Percentiles rank a stretch among this genome's conserved stretches.
Evolutionary conservation across 345 rosid genomes (phyloP).

Genomic region (Camelina neglecta): DNA sequence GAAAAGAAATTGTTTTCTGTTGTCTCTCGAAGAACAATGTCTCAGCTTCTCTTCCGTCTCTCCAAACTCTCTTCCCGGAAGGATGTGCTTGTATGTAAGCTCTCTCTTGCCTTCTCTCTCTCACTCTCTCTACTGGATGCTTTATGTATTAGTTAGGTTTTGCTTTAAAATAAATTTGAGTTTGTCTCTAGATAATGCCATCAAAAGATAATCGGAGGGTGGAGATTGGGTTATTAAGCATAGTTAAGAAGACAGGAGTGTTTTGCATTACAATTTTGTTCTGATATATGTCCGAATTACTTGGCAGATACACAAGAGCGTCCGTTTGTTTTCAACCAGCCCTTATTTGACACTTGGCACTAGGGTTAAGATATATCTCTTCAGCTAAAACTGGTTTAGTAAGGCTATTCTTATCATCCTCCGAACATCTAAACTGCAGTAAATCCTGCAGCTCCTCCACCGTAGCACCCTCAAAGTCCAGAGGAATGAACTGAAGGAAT

Average conservation of each 20-base stretch:
- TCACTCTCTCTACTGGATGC: too few species aligned
- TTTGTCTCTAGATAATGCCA: not conserved
- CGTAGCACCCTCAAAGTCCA: too few species aligned
- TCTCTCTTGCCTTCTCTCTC: not conserved
- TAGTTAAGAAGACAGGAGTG: not conserved
- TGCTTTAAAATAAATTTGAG: not conserved
- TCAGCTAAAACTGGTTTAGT: too few species aligned
- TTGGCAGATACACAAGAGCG: not conserved
- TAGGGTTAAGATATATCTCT: too few species aligned
- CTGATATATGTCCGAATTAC: not conserved
- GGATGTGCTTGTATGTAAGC: not conserved
- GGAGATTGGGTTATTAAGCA: not conserved
- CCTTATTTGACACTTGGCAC: conserved; percentile 14
- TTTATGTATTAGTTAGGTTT: not conserved
- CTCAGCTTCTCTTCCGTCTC: not conserved
- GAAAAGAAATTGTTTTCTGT: not conserved
- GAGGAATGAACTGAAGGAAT: too few species aligned
- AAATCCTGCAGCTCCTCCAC: too few species aligned
- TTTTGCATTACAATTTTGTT: not conserved
- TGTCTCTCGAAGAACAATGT: not conserved
- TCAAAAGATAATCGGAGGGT: not conserved
- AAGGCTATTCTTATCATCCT: too few species aligned
- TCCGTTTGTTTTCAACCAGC: conserved; percentile 1
- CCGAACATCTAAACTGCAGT: too few species aligned
- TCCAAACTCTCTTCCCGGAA: not conserved